phyloP scores from a whole-genome alignment of 345 rosid genomes.

The Salix suchowensis region DNA sequence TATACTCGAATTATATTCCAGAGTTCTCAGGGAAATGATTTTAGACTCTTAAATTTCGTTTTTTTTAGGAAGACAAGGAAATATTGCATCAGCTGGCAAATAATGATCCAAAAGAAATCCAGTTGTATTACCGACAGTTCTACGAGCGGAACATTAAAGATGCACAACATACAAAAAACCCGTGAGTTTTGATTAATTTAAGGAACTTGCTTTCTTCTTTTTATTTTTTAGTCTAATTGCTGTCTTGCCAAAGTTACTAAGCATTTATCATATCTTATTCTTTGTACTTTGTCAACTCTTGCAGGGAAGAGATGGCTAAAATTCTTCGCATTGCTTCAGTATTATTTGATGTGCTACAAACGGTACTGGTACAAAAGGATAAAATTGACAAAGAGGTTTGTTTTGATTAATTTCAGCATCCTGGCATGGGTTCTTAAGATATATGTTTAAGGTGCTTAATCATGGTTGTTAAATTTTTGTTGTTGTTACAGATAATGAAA shows the following conservation, averaged over 20 bases:
- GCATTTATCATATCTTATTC: conserved; percentile 2
- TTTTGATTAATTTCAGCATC: conserved; percentile 9
- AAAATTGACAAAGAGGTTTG: conserved; percentile 64
- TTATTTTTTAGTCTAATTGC: background rate
- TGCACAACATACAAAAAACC: conserved; percentile 55
- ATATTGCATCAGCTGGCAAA: conserved; percentile 38
- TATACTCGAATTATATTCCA: background rate
- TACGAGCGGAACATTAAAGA: conserved; percentile 53
- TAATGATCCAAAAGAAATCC: conserved; percentile 65
- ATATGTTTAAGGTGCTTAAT: conserved; percentile 15
- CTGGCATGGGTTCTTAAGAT: conserved; percentile 2
- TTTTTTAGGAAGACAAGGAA: conserved; percentile 59
- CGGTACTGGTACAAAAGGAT: conserved; percentile 40
- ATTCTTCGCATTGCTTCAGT: conserved; percentile 76
- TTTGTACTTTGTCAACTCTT: conserved; percentile 16
- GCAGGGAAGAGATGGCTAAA: conserved; percentile 94
- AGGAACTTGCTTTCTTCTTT: background rate
- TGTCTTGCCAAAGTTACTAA: conserved; percentile 6
- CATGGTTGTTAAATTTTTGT: conserved; percentile 8
- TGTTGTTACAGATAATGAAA: conserved; percentile 42
- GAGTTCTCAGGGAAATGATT: background rate
- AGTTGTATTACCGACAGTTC: conserved; percentile 58
- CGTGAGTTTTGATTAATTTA: conserved; percentile 47
- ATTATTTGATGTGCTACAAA: conserved; percentile 71
- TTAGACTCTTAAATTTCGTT: conserved; percentile 8